Evolutionary conservation across 345 rosid genomes (phyloP), one percentile per base, ranked within the genome.

Genomic region (Linum tenue): DNA sequence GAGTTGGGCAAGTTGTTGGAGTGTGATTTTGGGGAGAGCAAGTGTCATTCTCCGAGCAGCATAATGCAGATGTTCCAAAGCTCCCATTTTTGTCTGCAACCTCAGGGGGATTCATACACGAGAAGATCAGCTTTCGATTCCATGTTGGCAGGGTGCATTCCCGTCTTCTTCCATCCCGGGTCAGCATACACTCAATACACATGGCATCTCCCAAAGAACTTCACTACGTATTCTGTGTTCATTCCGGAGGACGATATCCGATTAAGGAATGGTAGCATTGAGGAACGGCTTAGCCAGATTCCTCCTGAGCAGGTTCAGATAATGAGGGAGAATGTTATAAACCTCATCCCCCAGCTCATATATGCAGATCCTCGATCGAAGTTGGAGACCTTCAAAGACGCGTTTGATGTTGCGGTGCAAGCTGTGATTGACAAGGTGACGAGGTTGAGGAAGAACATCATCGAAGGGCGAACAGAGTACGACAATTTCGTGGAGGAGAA

Each of bases 41-140:
- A 87, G 73, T 92, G 98, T 67, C 96, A 89, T 79, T 87, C 92
- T 5, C 96, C 98, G 0, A 87, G 95, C 75, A 89, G 92, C 66
- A 84, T 89, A 68, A 92, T 81, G 92, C 85, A 81, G 78, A 86
- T 82, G 91, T 87, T 92, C 66, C 97, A 90, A 75, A 73, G 87
- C 74, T 92, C 89, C 44, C 72, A 81, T 67, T 86, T 85, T 85
- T 92, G 97, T 72, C 66, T 92, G 68, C 97, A 92, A 38, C 97
- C 94, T 67, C 97, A 85, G 80, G 96, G 97, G 16, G 94, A 87
- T 77, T 92, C 98, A 3, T 92, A 84, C 78, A 92, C 98, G 0
- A 71, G 97, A 56, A 80, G 97, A 66, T 81, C 97, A 10, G 96
- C 98, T 56, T 92, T 92, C 60, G 89, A 92, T 70, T 86, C 94